phyloP scores from a whole-genome alignment of 1,284 basidiomycete species.

The Trichosporon faecale region DNA sequence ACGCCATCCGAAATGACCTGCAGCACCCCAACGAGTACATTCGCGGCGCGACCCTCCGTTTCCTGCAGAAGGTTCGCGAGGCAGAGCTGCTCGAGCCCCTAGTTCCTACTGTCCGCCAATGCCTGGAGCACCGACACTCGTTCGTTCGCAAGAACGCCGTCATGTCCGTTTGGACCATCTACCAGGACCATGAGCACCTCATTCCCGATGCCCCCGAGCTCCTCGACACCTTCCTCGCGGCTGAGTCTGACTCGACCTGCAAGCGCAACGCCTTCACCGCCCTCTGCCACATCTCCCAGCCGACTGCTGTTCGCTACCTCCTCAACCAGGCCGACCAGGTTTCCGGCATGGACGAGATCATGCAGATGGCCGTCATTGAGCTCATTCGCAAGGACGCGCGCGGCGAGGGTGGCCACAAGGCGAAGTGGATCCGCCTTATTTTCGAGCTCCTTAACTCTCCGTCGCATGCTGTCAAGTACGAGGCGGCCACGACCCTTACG shows the following conservation, averaged over 20 bases:
- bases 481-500: slow-evolving; percentile 93
- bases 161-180: slow-evolving; percentile 92
- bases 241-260: slow-evolving; percentile 93
- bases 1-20: slow-evolving; percentile 95
- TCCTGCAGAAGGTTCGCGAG: slow-evolving; percentile 94
- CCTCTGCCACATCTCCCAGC: slow-evolving; percentile 81
- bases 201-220: slow-evolving; percentile 97
- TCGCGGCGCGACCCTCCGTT: slow-evolving; percentile 91
- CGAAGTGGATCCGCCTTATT: slow-evolving; percentile 89
- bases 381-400: slow-evolving; percentile 89
- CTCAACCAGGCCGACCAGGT: slow-evolving; percentile 81
- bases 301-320: slow-evolving; percentile 89
- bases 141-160: slow-evolving; percentile 99
- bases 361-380: slow-evolving; percentile 96
- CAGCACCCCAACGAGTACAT: slow-evolving; percentile 99
- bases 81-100: slow-evolving; percentile 93
- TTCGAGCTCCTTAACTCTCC: slow-evolving; percentile 90
- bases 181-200: slow-evolving; percentile 87
- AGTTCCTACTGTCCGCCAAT: slow-evolving; percentile 86
- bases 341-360: slow-evolving; percentile 78
- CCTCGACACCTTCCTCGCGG: slow-evolving; percentile 95
- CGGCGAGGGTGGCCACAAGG: slow-evolving; percentile 72
- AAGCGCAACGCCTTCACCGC: slow-evolving; percentile 97
- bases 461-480: slow-evolving; percentile 95
- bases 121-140: slow-evolving; percentile 95